These are phyloP conservation scores for Phytophthora fragariaefolia DNA, from an alignment of 352 stramenopile genomes.

Conservation along the genomic window DNA sequence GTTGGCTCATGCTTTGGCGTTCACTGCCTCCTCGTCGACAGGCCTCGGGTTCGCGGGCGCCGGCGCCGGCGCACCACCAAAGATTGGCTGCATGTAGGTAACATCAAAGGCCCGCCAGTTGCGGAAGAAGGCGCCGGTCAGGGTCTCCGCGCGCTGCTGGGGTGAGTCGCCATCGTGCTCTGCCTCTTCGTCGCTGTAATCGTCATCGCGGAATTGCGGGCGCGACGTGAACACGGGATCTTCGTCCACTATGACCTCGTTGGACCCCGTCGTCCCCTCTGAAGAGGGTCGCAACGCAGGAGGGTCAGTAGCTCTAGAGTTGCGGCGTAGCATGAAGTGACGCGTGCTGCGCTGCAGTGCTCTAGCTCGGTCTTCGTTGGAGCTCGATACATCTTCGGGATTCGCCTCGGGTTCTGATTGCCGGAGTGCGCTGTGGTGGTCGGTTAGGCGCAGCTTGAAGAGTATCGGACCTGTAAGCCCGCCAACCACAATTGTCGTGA, in stretches of 20 bases:
- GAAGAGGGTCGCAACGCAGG: background rate
- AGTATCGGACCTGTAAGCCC: constrained; percentile 78
- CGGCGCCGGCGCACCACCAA: constrained; percentile 55
- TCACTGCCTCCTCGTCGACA: constrained; percentile 3
- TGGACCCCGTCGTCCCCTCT: constrained; percentile 15
- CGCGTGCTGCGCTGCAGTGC: constrained; percentile 54
- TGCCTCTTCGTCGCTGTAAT: constrained; percentile 53
- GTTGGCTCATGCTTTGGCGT: background rate
- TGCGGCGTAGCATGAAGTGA: constrained; percentile 66
- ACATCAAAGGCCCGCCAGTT: constrained; percentile 78
- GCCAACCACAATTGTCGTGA: constrained; percentile 87
- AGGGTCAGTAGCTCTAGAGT: constrained; percentile 34
- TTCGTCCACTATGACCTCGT: constrained; percentile 26
- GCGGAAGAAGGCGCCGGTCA: constrained; percentile 67
- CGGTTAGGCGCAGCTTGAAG: constrained; percentile 49
- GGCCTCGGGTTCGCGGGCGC: constrained; percentile 12
- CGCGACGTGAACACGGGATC: constrained; percentile 67
- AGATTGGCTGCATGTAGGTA: constrained; percentile 81
- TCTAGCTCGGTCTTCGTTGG: constrained; percentile 26
- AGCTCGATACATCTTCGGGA: constrained; percentile 29
- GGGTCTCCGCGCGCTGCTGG: constrained; percentile 43
- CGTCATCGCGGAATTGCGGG: constrained; percentile 73
- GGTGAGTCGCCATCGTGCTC: constrained; percentile 23
- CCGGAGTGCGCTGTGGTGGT: constrained; percentile 41
- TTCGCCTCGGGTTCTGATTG: constrained; percentile 46